phyloP scores from a whole-genome alignment of 345 rosid species.

The Crucihimalaya himalaica region DNA sequence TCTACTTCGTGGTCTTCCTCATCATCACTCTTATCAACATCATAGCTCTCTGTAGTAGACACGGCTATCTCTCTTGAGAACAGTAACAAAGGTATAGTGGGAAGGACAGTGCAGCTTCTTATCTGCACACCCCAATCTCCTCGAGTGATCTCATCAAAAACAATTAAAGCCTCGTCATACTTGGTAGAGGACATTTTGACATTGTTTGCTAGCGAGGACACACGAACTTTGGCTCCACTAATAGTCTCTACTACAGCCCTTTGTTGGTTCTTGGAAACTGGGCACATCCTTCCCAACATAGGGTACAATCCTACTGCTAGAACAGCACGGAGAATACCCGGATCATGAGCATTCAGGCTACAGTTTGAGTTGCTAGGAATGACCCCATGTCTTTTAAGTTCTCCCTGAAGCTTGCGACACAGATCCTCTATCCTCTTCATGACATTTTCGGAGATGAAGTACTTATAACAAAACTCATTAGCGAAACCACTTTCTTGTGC shows the following conservation, averaged over 20 bases:
- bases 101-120: conserved; percentile 62
- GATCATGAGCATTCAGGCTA: conserved; percentile 64
- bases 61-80: conserved; percentile 83
- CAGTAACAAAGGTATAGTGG: conserved; percentile 68
- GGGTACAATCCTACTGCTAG: conserved; percentile 91
- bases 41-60: conserved; percentile 49
- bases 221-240: conserved; percentile 63
- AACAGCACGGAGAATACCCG: conserved; percentile 78
- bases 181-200: conserved; percentile 45
- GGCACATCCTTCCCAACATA: conserved; percentile 67
- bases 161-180: conserved; percentile 47
- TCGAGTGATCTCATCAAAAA: conserved; percentile 85
- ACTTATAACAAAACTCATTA: conserved; percentile 61
- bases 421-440: conserved; percentile 37
- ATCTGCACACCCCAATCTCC: conserved; percentile 75
- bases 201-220: conserved; percentile 61
- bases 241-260: conserved; percentile 62
- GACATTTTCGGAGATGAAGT: conserved; percentile 52
- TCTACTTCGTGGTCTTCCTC: conserved; percentile 45
- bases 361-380: conserved; percentile 59
- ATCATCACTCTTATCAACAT: conserved; percentile 39
- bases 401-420: conserved; percentile 53
- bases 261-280: conserved; percentile 44
- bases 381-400: conserved; percentile 61
- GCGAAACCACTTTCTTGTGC: conserved; percentile 28